These are phyloP conservation scores for Prunus armeniaca DNA, from an alignment of 306 rosid genomes.

Conservation along the genomic window DNA sequence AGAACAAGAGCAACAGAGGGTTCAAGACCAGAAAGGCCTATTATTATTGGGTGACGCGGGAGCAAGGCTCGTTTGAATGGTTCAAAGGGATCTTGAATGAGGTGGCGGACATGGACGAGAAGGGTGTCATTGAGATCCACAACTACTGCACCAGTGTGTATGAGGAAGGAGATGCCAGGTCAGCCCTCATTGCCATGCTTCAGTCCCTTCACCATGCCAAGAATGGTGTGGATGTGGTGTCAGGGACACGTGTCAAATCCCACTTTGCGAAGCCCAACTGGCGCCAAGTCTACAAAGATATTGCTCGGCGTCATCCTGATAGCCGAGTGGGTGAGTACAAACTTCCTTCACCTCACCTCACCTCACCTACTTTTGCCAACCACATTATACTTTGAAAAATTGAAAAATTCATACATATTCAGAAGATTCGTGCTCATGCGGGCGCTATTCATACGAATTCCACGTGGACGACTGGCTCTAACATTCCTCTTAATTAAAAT, in stretches of 20 bases:
- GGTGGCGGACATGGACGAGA: slow-evolving; percentile 54
- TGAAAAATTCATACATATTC: background rate
- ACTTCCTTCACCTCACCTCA: background rate
- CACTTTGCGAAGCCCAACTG: slow-evolving; percentile 60
- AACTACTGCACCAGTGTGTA: slow-evolving; percentile 64
- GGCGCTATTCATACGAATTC: background rate
- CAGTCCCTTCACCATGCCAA: slow-evolving; percentile 57
- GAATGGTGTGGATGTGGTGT: slow-evolving; percentile 56
- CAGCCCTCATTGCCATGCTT: slow-evolving; percentile 58
- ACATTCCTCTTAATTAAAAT: background rate
- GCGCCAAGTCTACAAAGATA: slow-evolving; percentile 51
- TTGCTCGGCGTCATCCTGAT: slow-evolving; percentile 49
- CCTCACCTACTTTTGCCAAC: background rate
- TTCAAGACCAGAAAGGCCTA: slow-evolving; percentile 46
- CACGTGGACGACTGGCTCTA: background rate
- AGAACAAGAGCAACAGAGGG: slow-evolving; percentile 23
- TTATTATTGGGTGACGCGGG: slow-evolving; percentile 57
- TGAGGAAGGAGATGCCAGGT: slow-evolving; percentile 64
- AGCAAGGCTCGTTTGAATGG: slow-evolving; percentile 64
- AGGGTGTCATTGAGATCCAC: slow-evolving; percentile 46
- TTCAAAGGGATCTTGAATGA: slow-evolving; percentile 56
- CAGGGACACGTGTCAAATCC: slow-evolving; percentile 54
- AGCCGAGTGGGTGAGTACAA: slow-evolving; percentile 34
- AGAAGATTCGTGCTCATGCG: background rate
- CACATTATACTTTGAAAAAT: background rate